Conservation (phyloP, 1,139 yeast species). For the Meyerozyma carpophila region DNA sequence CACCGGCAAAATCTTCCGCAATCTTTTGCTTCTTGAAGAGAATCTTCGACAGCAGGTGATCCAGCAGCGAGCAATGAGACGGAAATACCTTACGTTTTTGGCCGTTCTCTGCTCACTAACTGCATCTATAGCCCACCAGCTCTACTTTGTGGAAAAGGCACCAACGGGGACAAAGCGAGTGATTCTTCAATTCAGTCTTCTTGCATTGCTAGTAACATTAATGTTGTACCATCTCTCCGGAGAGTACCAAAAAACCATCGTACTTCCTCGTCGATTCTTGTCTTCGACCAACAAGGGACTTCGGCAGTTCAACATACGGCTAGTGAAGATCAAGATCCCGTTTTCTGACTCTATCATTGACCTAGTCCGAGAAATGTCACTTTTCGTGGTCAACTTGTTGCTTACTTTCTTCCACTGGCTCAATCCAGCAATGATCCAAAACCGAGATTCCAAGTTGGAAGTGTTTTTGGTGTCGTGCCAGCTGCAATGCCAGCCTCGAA, state of each 20-base stretch:
- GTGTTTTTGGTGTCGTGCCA: conserved; percentile 38
- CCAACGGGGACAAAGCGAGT: conserved; percentile 35
- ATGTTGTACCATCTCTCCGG: conserved; percentile 82
- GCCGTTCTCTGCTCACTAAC: conserved; percentile 43
- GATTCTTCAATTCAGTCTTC: conserved; percentile 53
- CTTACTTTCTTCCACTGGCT: conserved; percentile 27
- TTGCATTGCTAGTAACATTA: conserved; percentile 67
- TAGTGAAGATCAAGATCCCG: conserved; percentile 65
- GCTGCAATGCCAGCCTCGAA: conserved; percentile 43
- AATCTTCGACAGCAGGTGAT: conserved; percentile 73
- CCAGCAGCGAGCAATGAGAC: conserved; percentile 63
- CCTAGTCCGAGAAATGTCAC: conserved; percentile 32
- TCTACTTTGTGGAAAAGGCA: conserved; percentile 24
- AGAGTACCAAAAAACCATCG: conserved; percentile 80
- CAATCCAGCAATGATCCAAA: conserved; percentile 29
- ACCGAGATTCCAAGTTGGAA: conserved; percentile 33
- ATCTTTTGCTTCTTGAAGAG: conserved; percentile 78
- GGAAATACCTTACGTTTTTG: conserved; percentile 70
- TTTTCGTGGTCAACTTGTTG: conserved; percentile 25
- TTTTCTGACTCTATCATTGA: conserved; percentile 50
- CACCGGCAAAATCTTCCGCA: conserved; percentile 71
- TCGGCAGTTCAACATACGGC: conserved; percentile 71
- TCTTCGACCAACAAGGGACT: conserved; percentile 82
- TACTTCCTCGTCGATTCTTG: conserved; percentile 72
- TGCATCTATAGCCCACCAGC: conserved; percentile 38